phyloP scores from a whole-genome alignment of 1,284 basidiomycete species.

The Lignosus rhinocerotis region DNA sequence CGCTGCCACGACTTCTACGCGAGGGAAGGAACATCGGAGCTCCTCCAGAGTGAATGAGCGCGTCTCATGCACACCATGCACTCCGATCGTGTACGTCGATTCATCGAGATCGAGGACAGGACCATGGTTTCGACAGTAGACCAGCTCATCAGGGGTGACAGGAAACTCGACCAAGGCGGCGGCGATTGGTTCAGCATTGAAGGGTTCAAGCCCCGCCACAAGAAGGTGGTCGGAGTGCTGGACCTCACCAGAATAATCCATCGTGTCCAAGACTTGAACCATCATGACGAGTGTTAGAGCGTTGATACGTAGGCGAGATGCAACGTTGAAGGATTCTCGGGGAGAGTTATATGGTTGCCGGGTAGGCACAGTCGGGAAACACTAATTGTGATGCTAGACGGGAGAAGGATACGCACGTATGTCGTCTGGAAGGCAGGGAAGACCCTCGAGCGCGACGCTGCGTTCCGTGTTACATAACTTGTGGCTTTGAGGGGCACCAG shows the following conservation, averaged over 20 bases:
- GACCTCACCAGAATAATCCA: constrained; percentile 45
- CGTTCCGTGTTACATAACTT: constrained; percentile 20
- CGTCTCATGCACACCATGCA: constrained; percentile 39
- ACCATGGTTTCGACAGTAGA: constrained; percentile 63
- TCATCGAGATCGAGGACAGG: constrained; percentile 54
- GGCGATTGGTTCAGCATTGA: constrained; percentile 59
- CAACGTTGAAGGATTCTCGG: neutral
- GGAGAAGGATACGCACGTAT: constrained; percentile 3
- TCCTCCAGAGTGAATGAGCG: constrained; percentile 40
- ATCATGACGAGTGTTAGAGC: neutral
- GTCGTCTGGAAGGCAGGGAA: constrained; percentile 10
- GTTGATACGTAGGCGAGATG: neutral
- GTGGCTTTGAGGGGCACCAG: constrained; percentile 19
- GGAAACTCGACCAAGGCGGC: constrained; percentile 53
- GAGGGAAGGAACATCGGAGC: constrained; percentile 45
- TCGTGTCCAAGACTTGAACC: constrained; percentile 27
- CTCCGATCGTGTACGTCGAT: constrained; percentile 42
- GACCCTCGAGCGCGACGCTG: constrained; percentile 5
- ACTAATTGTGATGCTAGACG: neutral
- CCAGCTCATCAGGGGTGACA: constrained; percentile 56
- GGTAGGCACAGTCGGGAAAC: neutral
- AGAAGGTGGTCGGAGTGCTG: constrained; percentile 46
- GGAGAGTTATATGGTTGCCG: neutral
- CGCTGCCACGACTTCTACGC: constrained; percentile 50
- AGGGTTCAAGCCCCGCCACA: constrained; percentile 48